Conservation (phyloP, 371 early-diverging fungal species). For the Apophysomyces trapeziformis region DNA sequence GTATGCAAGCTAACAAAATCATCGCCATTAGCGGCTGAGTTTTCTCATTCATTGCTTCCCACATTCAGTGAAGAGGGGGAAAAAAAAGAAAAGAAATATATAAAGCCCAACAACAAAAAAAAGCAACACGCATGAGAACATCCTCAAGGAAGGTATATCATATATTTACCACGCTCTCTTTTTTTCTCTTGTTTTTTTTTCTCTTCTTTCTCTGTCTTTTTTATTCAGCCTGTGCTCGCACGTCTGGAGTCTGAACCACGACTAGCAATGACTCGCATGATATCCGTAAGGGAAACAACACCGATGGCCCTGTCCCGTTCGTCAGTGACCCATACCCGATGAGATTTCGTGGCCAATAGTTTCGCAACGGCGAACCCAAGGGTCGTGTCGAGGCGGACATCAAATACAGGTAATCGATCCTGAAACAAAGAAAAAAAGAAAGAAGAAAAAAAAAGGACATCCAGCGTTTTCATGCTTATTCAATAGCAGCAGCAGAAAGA, state of each 20-base stretch:
- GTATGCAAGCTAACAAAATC: neutral
- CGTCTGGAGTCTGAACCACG: neutral
- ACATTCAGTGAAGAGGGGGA: too few relatives aligned
- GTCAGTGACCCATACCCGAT: constrained; percentile 84
- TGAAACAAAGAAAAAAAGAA: constrained; percentile 10
- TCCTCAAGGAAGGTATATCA: too few relatives aligned
- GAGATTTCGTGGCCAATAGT: constrained; percentile 78
- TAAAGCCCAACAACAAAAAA: too few relatives aligned
- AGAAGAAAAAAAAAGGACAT: too few relatives aligned
- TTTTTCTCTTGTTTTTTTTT: neutral
- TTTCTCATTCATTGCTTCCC: too few relatives aligned
- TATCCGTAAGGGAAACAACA: constrained; percentile 78
- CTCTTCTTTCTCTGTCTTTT: neutral
- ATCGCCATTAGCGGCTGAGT: neutral
- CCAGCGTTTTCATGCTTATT: too few relatives aligned
- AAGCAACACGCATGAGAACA: too few relatives aligned
- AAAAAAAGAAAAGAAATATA: too few relatives aligned
- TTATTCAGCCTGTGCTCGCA: neutral
- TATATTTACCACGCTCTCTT: too few relatives aligned
- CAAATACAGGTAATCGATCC: constrained; percentile 82
- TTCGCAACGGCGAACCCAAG: constrained; percentile 76
- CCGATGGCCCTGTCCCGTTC: constrained; percentile 58
- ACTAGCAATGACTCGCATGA: constrained; percentile 59
- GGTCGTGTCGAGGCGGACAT: constrained; percentile 70
- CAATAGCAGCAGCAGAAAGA: neutral